phyloP scores from a whole-genome alignment of 2,329 filamentous ascomycete species.

The Ophiostoma quercus region DNA sequence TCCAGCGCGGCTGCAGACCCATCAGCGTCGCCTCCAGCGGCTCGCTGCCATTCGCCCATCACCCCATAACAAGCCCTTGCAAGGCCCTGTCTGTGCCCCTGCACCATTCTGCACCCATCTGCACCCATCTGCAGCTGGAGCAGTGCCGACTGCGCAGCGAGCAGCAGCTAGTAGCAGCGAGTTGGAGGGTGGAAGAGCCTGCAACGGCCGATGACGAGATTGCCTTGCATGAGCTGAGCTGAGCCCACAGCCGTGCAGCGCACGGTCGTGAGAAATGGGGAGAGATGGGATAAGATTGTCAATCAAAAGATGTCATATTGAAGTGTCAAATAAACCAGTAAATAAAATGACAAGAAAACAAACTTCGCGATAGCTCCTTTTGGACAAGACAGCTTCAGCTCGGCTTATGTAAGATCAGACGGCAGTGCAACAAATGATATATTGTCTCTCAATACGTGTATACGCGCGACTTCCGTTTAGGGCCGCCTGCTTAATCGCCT shows the following conservation, averaged over 20 bases:
- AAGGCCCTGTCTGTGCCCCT: neutral
- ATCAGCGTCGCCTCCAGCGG: neutral
- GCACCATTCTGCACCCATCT: constrained; percentile 2
- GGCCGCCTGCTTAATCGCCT: neutral
- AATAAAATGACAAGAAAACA: too few relatives aligned
- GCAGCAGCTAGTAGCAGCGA: neutral
- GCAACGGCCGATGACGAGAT: constrained; percentile 21
- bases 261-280: neutral
- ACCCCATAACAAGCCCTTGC: neutral
- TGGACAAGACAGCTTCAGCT: neutral
- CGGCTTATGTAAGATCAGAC: constrained; percentile 4
- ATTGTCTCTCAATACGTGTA: neutral
- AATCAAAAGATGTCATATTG: too few relatives aligned
- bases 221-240: constrained; percentile 19
- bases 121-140: neutral
- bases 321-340: too few relatives aligned
- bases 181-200: constrained; percentile 8
- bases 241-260: constrained; percentile 1
- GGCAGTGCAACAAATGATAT: too few relatives aligned
- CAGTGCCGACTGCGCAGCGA: constrained; percentile 15
- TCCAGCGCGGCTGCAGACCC: neutral
- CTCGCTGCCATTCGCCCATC: neutral
- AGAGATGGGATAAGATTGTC: neutral
- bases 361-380: neutral
- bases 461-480: neutral